Evolutionary conservation across 2,329 filamentous ascomycete genomes (phyloP).

Genomic region (Colletotrichum endophyticum): DNA sequence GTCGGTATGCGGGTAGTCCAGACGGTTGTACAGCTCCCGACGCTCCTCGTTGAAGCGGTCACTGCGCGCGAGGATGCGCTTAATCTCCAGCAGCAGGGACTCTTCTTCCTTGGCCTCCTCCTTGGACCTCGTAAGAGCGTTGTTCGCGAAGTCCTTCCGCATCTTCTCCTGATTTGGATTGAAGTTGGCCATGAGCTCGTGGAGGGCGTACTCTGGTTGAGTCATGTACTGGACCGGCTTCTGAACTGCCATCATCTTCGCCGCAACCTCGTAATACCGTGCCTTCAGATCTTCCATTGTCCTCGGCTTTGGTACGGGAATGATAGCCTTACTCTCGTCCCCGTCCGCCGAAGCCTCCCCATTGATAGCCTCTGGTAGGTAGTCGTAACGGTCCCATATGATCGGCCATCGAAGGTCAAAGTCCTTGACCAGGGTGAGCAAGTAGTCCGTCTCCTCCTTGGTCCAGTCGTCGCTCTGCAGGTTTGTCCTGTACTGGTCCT

Average conservation of each 20-base stretch:
- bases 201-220: slow-evolving; percentile 78
- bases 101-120: slow-evolving; percentile 95
- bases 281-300: slow-evolving; percentile 90
- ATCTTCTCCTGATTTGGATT: slow-evolving; percentile 78
- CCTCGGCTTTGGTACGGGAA: slow-evolving; percentile 59
- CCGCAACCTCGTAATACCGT: slow-evolving; percentile 86
- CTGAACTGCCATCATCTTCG: slow-evolving; percentile 79
- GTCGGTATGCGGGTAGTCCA: slow-evolving; percentile 78
- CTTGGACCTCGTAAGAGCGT: slow-evolving; percentile 77
- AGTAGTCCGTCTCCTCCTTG: slow-evolving; percentile 91
- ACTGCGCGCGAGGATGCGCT: slow-evolving; percentile 86
- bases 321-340: slow-evolving; percentile 57
- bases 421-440: slow-evolving; percentile 75
- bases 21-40: slow-evolving; percentile 81
- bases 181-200: slow-evolving; percentile 87
- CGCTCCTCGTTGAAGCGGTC: slow-evolving; percentile 88
- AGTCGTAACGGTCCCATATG: slow-evolving; percentile 93
- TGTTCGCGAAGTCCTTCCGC: slow-evolving; percentile 84
- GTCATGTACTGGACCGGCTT: slow-evolving; percentile 89
- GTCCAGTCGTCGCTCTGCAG: slow-evolving; percentile 82
- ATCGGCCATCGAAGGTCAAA: slow-evolving; percentile 91
- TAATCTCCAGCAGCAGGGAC: slow-evolving; percentile 85
- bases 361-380: slow-evolving; percentile 51
- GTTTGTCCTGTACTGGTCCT: slow-evolving; percentile 82
- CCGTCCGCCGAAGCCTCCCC: slow-evolving; percentile 50